Conservation (phyloP, 2,329 filamentous ascomycete species). For the Colletotrichum euphorbiae region DNA sequence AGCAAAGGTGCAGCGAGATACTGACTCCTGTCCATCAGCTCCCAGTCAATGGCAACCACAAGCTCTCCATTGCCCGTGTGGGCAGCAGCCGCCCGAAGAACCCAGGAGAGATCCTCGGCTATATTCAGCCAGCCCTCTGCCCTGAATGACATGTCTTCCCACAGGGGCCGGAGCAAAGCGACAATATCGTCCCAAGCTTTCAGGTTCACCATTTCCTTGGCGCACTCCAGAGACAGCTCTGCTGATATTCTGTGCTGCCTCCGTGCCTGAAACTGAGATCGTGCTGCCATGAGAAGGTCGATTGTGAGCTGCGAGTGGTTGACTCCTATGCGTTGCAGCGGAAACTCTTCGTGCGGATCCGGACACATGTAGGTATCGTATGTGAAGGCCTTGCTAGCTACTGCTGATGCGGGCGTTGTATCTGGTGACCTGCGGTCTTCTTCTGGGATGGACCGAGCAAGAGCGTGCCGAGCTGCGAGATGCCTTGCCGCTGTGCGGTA, state of each 20-base stretch:
- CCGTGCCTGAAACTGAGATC: conserved; percentile 64
- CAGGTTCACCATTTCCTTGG: conserved; percentile 64
- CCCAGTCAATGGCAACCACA: conserved; percentile 73
- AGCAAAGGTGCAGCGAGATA: not conserved
- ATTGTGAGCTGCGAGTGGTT: conserved; percentile 69
- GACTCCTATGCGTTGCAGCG: conserved; percentile 61
- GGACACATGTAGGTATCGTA: conserved; percentile 77
- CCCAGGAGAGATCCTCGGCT: conserved; percentile 71
- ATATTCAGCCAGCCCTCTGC: conserved; percentile 70
- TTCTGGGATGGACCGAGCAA: conserved; percentile 69
- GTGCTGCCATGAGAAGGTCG: conserved; percentile 62
- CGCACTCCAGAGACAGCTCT: conserved; percentile 68
- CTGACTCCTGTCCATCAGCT: conserved; percentile 70
- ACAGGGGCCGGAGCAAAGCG: conserved; percentile 66
- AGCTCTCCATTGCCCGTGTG: conserved; percentile 64
- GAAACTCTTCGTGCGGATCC: conserved; percentile 70
- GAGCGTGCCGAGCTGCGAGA: conserved; percentile 61
- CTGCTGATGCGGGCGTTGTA: conserved; percentile 57
- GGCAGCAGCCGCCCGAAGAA: conserved; percentile 67
- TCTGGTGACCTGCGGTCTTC: conserved; percentile 67
- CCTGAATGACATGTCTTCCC: conserved; percentile 68
- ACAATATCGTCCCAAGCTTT: conserved; percentile 66
- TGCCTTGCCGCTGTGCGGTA: conserved; percentile 71
- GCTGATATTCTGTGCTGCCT: conserved; percentile 65
- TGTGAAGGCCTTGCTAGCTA: conserved; percentile 63